Base-by-base conservation (phyloP, 1,284 basidiomycete genomes). In the Binderoboletus segoi region DNA sequence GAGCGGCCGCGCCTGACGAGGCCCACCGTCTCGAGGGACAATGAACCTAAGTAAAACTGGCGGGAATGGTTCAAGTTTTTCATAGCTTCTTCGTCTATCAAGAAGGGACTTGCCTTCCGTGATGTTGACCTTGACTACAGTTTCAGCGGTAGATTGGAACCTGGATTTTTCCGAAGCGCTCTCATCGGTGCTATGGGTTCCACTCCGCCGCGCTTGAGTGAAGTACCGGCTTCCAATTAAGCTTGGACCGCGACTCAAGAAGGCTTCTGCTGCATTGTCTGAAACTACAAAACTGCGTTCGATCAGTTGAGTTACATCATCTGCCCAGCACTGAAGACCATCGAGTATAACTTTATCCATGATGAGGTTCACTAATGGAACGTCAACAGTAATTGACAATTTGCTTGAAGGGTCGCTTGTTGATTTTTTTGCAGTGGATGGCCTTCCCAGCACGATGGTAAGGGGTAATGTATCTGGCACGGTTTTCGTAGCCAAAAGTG, bases 161-260 rank as follows among this genome's bases (percentile, higher is more conserved):
- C 57, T 66, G 60, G 48, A 68, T 57, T 61, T 63, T 23, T 66
- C 67, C 47, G 67, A 68, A 10, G 58, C 56, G 21, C 63, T 66
- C 42, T 66, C 73, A 66, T 69, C 70, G 60, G 68, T 74, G 23
- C 74, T 73, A 41, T 72, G 78, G 45, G 75, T 76, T 62, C 75
- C 77, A 43, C 75, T 73, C 41, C 77, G 80, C 52, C 81, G 79
- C 37, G 82, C 81, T 54, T 81, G 82, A 0, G 82, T 80, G 62
- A 95, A 94, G 72, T 86, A 95, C 33, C 86, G 82, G 67, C 92
- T 94, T 18, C 93, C 93, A 57, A 94, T 90, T 58, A 95, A 73
- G 69, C 86, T 92, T 6, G 86, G 73, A 60, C 89, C 82, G 54
- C 78, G 79, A 56, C 84, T 82, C 60, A 74, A 71, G 13, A 65